Evolutionary conservation across 1,284 basidiomycete genomes (phyloP), one percentile per base, ranked within the genome.

Genomic region (Sporisorium sorghi): DNA sequence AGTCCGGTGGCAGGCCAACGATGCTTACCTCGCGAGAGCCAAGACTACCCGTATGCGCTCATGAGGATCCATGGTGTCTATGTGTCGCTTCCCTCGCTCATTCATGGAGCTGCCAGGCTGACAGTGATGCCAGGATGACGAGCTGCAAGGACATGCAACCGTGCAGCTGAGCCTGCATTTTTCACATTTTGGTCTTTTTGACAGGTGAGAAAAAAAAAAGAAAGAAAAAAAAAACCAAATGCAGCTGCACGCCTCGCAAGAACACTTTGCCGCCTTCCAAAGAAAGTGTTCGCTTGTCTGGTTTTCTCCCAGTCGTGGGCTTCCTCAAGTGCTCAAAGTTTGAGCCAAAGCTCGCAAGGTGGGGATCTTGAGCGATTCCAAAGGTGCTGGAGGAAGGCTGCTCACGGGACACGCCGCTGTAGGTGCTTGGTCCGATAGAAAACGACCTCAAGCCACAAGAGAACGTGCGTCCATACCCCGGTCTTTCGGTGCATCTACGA

Each of bases 201-300:
- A n/a, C n/a, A n/a, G n/a, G n/a, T n/a, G n/a, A n/a, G n/a, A n/a
- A n/a, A n/a, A n/a, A n/a, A n/a, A n/a, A n/a, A n/a, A n/a, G n/a
- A n/a, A n/a, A n/a, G n/a, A n/a, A n/a, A n/a, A n/a, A n/a, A n/a
- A n/a, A n/a, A 44, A 24, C 11, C 42, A 19, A 33, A 19, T 55
- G 58, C 58, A 46, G 32, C 43, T 26, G 32, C 32, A 30, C 28
- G 28, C 9, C 21, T 56, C 53, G 54, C 54, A 32, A 57, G 61
- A 57, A 63, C 54, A 17, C 10, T 52, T 58, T 43, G 49, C 26
- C 49, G 43, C 33, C 19, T 57, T 63, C 61, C n/a, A 52, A 24
- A 53, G 37, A 56, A 56, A 17, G 35, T 14, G 15, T 17, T 5
- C 10, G 4, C 17, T 17, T 3, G 12, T 4, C 35, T 15, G 3